Percentiles rank a stretch among this genome's conserved stretches.
These are phyloP conservation scores for Starmera quercuum DNA, from an alignment of 805 yeast genomes.

Conservation along the genomic window DNA sequence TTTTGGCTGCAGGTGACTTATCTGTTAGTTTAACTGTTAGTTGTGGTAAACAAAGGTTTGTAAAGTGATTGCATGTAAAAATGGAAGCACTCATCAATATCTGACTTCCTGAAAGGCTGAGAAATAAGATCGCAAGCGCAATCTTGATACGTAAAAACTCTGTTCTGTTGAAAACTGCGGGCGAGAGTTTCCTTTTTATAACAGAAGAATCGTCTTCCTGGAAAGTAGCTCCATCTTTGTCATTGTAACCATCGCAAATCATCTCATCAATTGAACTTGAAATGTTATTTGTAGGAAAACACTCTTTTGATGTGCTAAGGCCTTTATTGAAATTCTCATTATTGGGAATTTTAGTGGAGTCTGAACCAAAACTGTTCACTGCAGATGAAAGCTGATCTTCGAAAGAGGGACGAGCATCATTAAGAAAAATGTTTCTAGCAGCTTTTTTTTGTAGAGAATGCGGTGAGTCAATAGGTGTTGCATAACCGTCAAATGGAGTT, in stretches of 20 bases:
- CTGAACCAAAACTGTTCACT: no score
- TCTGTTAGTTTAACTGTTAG: slow-evolving; percentile 32
- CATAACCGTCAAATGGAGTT: not conserved
- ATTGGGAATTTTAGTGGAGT: no score
- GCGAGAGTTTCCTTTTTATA: not conserved
- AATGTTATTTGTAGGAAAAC: no score
- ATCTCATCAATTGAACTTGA: not conserved
- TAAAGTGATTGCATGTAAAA: slow-evolving; percentile 25
- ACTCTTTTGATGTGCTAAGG: no score
- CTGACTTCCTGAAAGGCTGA: slow-evolving; percentile 1
- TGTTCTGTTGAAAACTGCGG: not conserved
- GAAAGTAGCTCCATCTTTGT: not conserved
- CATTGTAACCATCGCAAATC: not conserved
- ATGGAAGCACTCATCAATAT: slow-evolving; percentile 16
- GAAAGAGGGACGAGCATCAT: no score
- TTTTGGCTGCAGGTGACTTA: slow-evolving; percentile 26
- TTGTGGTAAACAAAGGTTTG: slow-evolving; percentile 34
- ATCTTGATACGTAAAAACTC: not conserved
- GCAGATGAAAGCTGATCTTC: no score
- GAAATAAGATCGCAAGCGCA: not conserved
- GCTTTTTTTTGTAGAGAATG: no score
- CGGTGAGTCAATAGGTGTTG: no score
- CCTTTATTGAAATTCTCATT: no score
- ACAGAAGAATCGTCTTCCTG: not conserved
- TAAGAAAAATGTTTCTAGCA: no score